Percentiles rank a stretch among this genome's conserved stretches.
Evolutionary conservation across 305 asterid genomes (phyloP).

Genomic region (Coffea humblotiana): DNA sequence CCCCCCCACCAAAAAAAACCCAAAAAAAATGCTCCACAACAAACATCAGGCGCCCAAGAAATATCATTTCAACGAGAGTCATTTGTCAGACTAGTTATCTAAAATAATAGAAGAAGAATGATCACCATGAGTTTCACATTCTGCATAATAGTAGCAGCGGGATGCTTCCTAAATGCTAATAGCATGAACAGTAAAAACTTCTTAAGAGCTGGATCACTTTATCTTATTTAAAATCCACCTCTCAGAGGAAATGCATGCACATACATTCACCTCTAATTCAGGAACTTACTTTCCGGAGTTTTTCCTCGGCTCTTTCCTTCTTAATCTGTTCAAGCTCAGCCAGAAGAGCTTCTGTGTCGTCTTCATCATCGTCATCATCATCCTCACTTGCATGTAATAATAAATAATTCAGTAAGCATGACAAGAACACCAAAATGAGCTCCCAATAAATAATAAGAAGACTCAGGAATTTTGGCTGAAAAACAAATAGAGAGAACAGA

Average conservation of each 20-base stretch:
- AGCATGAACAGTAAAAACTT: not conserved
- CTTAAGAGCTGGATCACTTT: not conserved
- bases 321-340: conserved; percentile 90
- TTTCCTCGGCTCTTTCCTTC: conserved; percentile 90
- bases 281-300: conserved; percentile 63
- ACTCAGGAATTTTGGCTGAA: not conserved
- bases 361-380: conserved; percentile 76
- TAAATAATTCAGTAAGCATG: not conserved
- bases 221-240: not conserved
- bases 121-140: not conserved
- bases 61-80: too few relatives aligned
- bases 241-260: not conserved
- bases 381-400: conserved; percentile 41
- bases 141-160: not conserved
- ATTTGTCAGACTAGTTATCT: not conserved
- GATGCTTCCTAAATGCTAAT: not conserved
- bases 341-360: conserved; percentile 88
- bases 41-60: too few relatives aligned
- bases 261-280: not conserved
- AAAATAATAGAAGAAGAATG: not conserved
- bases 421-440: not conserved
- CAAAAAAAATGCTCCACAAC: too few relatives aligned
- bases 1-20: too few relatives aligned
- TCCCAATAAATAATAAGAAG: not conserved
- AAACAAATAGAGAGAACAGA: not conserved